These are phyloP conservation scores for Verticillium albo-atrum DNA, from an alignment of 2,329 filamentous ascomycete genomes.

Conservation along the genomic window DNA sequence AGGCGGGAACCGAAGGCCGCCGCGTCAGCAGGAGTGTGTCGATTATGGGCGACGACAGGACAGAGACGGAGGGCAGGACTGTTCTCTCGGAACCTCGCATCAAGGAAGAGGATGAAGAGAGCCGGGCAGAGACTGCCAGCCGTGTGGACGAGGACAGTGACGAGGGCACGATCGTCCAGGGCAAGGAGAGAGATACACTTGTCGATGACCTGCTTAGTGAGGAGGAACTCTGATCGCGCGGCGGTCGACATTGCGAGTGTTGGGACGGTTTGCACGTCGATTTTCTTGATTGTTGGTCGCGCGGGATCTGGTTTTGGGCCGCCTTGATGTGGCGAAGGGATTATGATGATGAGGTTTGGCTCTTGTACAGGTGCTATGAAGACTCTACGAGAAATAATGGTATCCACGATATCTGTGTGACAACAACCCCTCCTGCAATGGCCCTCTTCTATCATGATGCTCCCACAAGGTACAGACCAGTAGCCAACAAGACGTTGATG, in stretches of 20 bases:
- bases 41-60: conserved; percentile 25
- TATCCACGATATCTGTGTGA: not conserved
- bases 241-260: not conserved
- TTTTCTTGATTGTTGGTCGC: not conserved
- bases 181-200: conserved; percentile 25
- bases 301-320: not conserved
- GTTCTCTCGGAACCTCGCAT: conserved; percentile 37
- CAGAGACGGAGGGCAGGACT: conserved; percentile 30
- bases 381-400: not conserved
- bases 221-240: conserved; percentile 23
- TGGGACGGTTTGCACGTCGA: not conserved
- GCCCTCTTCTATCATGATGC: not conserved
- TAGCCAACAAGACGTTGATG: conserved; percentile 62
- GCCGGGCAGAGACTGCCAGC: conserved; percentile 26
- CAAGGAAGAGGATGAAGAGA: conserved; percentile 43
- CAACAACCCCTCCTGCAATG: not conserved
- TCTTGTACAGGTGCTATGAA: not conserved
- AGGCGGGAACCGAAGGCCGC: conserved; percentile 31
- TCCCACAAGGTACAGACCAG: conserved; percentile 40
- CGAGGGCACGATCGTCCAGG: conserved; percentile 17
- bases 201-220: conserved; percentile 36
- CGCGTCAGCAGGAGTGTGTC: conserved; percentile 41
- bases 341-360: not conserved
- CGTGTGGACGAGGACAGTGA: conserved; percentile 21
- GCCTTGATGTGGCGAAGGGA: not conserved